Conservation (phyloP, 2,329 filamentous ascomycete species). For the Cryphonectria nitschkei region DNA sequence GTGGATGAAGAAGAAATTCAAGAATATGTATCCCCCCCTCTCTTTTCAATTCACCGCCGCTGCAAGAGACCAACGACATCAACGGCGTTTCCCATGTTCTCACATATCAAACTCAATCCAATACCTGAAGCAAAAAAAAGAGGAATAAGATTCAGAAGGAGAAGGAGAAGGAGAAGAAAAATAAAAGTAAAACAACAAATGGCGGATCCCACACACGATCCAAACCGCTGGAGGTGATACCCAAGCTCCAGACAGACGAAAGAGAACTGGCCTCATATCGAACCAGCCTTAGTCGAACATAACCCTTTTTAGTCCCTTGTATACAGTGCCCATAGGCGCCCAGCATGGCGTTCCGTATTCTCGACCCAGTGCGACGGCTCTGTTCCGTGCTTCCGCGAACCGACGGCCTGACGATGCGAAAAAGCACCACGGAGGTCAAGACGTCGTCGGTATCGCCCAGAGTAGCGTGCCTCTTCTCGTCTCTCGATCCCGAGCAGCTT, state of each 20-base stretch:
- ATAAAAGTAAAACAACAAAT: neutral
- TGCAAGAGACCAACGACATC: neutral
- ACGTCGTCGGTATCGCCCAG: neutral
- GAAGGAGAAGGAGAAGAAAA: neutral
- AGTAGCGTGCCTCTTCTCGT: neutral
- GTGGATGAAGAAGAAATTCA: neutral
- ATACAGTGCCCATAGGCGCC: neutral
- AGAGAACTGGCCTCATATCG: neutral
- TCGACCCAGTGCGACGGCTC: neutral
- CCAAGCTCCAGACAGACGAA: conserved; percentile 1
- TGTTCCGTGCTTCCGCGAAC: neutral
- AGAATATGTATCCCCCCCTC: neutral
- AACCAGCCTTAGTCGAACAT: neutral
- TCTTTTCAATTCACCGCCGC: neutral
- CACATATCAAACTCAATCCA: neutral
- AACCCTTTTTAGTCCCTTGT: neutral
- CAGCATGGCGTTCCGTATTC: neutral
- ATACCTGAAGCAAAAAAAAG: neutral
- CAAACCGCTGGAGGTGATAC: conserved; percentile 1
- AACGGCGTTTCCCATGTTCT: neutral
- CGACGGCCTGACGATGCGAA: neutral
- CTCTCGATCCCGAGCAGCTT: neutral
- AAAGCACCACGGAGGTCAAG: neutral
- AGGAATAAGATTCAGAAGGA: neutral
- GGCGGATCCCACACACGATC: neutral